These are phyloP conservation scores for Malus domestica DNA, from an alignment of 306 rosid species.

Conservation along the genomic window ASM211411v1 NC_041793.1:1889501-1890000, in stretches of 20 bases:
- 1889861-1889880: constrained; percentile 11
- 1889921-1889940: not conserved
- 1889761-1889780: not conserved
- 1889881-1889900: constrained; percentile 13
- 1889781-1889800: not conserved
- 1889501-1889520: not conserved
- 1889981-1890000: not conserved
- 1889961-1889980: constrained; percentile 6
- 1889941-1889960: not conserved
- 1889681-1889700: constrained; percentile 7
- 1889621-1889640: not conserved
- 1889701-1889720: not conserved
- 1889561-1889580: not conserved
- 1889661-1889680: not conserved
- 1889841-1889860: not conserved
- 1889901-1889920: constrained; percentile 14
- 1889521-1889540: not conserved
- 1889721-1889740: not conserved
- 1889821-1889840: not conserved
- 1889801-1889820: not conserved
- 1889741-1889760: not conserved
- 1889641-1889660: not conserved
- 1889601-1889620: not conserved
- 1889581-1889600: not conserved
- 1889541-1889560: not conserved